Base-by-base conservation (phyloP, 495 filamentous ascomycete species). In the Ramalina peruviana region DNA sequence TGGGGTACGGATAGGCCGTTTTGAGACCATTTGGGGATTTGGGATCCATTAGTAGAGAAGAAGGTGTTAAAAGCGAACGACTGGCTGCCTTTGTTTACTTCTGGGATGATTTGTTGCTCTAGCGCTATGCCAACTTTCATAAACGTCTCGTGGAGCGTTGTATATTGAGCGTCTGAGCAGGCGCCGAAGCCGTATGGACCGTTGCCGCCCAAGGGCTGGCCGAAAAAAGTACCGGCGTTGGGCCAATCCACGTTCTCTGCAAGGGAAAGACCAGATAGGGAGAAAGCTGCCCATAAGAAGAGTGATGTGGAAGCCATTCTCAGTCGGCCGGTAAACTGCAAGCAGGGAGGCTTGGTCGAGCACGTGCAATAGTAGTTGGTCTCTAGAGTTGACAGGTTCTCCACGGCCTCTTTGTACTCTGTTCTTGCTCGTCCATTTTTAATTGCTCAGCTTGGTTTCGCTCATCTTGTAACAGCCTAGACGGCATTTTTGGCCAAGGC, bases 111-210 rank as follows among this genome's bases (percentile, higher is more conserved):
- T 27, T 45, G 6, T 17, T 45, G 43, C 25, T 45, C 43, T n/a
- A 45, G 17, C 43, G 25, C 25, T 16, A 6, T 10, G 26, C 43
- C 43, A 45, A 17, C 25, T 27, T 21, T 45, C 19, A 25, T 4
- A 5, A 45, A 45, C 10, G 21, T 21, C 19, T 21, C 25, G 6
- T 27, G 17, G 9, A 45, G 25, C 25, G 25, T 9, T 45, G n/a
- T 25, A 1, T 10, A 7, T 45, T 45, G 43, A 16, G 19, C 7
- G 9, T 21, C 16, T 4, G 9, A 11, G 25, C 43, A 45, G 43
- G 19, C 43, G 25, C 43, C 43, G 13, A 45, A 45, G 43, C 43
- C 43, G 43, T 45, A 45, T 23, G 43, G 43, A 16, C 43, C 43
- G 21, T 45, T 45, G n/a, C 43, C 43, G 25, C 6, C n/a, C 19